Evolutionary conservation across 495 filamentous ascomycete genomes (phyloP).

Genomic region (Collariella sp.): DNA sequence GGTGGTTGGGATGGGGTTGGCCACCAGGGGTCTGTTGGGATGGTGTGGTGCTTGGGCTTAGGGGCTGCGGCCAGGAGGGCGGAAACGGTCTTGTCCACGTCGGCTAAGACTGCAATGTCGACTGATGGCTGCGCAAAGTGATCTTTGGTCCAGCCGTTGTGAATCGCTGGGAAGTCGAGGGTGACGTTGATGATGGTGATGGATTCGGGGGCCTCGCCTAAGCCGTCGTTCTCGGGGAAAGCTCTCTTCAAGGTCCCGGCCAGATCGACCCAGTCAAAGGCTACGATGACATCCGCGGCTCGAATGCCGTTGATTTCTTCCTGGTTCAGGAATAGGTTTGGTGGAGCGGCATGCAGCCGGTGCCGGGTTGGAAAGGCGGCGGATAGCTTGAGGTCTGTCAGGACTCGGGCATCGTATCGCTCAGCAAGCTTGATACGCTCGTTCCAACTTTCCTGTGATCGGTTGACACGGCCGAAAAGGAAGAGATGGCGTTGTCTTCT

Average conservation of each 20-base stretch:
- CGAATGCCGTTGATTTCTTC: background rate
- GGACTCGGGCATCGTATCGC: background rate
- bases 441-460: background rate
- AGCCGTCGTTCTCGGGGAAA: background rate
- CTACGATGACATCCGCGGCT: background rate
- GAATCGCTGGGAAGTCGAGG: background rate
- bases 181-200: background rate
- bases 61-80: background rate
- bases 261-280: slow-evolving; percentile 4
- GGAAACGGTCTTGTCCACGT: background rate
- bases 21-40: no score
- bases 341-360: background rate
- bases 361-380: background rate
- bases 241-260: background rate
- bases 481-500: background rate
- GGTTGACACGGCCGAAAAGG: background rate
- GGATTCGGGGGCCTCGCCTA: background rate
- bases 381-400: slow-evolving; percentile 1
- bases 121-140: background rate
- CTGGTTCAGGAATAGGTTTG: background rate
- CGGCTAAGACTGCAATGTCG: background rate
- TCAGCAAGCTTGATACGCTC: background rate
- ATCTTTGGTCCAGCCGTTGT: background rate
- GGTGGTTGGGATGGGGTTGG: no score
- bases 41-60: background rate